Evolutionary conservation across 495 filamentous ascomycete genomes (phyloP).

Genomic region (Aspergillus sparsus): DNA sequence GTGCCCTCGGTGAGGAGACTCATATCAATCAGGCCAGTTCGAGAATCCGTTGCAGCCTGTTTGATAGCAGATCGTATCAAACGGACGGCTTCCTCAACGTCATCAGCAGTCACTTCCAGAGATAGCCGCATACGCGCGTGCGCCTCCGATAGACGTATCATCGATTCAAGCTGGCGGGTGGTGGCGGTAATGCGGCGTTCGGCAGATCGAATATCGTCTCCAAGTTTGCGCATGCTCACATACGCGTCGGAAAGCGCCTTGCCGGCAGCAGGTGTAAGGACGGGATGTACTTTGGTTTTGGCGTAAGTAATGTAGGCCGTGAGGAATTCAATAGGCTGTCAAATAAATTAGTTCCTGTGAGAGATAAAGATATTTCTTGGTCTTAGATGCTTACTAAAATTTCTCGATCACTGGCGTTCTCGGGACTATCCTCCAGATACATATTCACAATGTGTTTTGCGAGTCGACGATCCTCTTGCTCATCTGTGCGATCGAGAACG

Average conservation of each 20-base stretch:
- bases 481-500: slow-evolving; percentile 89
- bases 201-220: slow-evolving; percentile 87
- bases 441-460: slow-evolving; percentile 93
- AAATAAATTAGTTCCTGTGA: slow-evolving; percentile 16
- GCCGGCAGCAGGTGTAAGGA: slow-evolving; percentile 73
- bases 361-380: background rate
- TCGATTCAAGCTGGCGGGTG: slow-evolving; percentile 91
- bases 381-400: slow-evolving; percentile 68
- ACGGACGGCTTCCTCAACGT: slow-evolving; percentile 88
- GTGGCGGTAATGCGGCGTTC: slow-evolving; percentile 98
- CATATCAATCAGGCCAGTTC: slow-evolving; percentile 97
- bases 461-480: slow-evolving; percentile 80
- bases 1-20: slow-evolving; percentile 89
- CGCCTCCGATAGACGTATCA: slow-evolving; percentile 94
- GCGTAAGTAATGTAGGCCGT: slow-evolving; percentile 98
- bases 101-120: slow-evolving; percentile 68
- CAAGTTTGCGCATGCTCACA: slow-evolving; percentile 93
- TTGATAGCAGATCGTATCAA: slow-evolving; percentile 95
- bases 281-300: slow-evolving; percentile 80
- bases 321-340: slow-evolving; percentile 86
- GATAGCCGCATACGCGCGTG: slow-evolving; percentile 97
- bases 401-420: slow-evolving; percentile 75
- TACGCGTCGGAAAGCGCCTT: slow-evolving; percentile 82
- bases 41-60: slow-evolving; percentile 87
- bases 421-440: slow-evolving; percentile 93